Percentiles rank a stretch among this genome's conserved stretches.
These are phyloP conservation scores for Yamadazyma sp. DNA, from an alignment of 1,139 yeast species.

Conservation along the genomic window DNA sequence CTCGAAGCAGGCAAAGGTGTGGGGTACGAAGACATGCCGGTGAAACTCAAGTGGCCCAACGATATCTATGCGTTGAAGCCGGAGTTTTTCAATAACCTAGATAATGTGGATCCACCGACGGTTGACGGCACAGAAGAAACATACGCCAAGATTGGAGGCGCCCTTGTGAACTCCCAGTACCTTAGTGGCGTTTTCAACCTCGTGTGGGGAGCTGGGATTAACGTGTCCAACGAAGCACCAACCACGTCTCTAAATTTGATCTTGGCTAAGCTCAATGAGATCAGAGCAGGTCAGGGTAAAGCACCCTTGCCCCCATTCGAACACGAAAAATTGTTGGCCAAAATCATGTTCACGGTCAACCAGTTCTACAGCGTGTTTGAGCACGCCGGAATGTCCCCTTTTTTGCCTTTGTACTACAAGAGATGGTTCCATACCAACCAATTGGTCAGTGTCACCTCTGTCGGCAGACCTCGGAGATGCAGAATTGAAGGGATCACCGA, in stretches of 20 bases:
- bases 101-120: constrained; percentile 32
- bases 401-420: constrained; percentile 72
- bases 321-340: constrained; percentile 70
- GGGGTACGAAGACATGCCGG: constrained; percentile 74
- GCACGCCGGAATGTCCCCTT: constrained; percentile 64
- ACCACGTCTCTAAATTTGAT: constrained; percentile 83
- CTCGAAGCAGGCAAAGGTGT: constrained; percentile 36
- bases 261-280: constrained; percentile 56
- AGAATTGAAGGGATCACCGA: constrained; percentile 75
- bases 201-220: constrained; percentile 84
- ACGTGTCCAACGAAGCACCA: constrained; percentile 84
- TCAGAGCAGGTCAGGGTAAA: constrained; percentile 42
- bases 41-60: constrained; percentile 94
- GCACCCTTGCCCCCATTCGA: constrained; percentile 49
- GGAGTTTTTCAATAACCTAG: constrained; percentile 37
- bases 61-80: constrained; percentile 81
- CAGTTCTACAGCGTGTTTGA: constrained; percentile 58
- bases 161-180: constrained; percentile 77
- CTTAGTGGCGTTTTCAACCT: constrained; percentile 58
- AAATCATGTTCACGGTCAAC: constrained; percentile 65
- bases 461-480: constrained; percentile 48
- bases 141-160: constrained; percentile 80
- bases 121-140: constrained; percentile 46
- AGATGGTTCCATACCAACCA: constrained; percentile 86
- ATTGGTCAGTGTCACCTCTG: constrained; percentile 53